These are phyloP conservation scores for Panicum virgatum DNA, from an alignment of 202 grass and related monocot species.

Conservation along the genomic window DNA sequence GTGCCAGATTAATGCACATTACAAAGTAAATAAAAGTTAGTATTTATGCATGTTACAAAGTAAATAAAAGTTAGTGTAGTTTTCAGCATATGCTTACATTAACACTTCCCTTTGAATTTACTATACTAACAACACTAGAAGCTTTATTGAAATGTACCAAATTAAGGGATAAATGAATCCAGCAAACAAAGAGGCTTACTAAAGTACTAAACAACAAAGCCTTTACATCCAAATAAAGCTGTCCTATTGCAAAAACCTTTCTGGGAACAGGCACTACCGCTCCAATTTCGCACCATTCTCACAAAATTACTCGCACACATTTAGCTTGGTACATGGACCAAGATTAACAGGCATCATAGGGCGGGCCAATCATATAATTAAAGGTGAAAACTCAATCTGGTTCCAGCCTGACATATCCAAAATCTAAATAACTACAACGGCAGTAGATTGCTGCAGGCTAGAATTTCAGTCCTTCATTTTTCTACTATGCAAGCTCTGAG, in stretches of 20 bases:
- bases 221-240: not conserved
- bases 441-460: not conserved
- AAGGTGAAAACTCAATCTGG: not conserved
- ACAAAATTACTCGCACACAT: not conserved
- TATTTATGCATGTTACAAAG: not conserved
- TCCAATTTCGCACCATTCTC: not conserved
- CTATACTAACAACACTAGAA: not conserved
- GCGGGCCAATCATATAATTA: not conserved
- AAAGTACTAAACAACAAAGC: slow-evolving; percentile 2
- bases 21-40: too few species aligned
- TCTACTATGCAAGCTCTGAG: not conserved
- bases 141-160: slow-evolving; percentile 3
- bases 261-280: not conserved
- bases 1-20: not conserved
- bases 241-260: not conserved
- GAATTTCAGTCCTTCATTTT: not conserved
- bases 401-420: not conserved
- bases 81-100: not conserved
- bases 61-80: not conserved
- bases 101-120: not conserved
- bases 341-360: not conserved
- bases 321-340: not conserved
- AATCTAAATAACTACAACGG: slow-evolving; percentile 1
- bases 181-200: not conserved
- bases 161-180: not conserved